Percentiles rank a stretch among this genome's conserved stretches.
Evolutionary conservation across 2,329 filamentous ascomycete species (phyloP).

Genomic region (Rugonectria rugulosa): DNA sequence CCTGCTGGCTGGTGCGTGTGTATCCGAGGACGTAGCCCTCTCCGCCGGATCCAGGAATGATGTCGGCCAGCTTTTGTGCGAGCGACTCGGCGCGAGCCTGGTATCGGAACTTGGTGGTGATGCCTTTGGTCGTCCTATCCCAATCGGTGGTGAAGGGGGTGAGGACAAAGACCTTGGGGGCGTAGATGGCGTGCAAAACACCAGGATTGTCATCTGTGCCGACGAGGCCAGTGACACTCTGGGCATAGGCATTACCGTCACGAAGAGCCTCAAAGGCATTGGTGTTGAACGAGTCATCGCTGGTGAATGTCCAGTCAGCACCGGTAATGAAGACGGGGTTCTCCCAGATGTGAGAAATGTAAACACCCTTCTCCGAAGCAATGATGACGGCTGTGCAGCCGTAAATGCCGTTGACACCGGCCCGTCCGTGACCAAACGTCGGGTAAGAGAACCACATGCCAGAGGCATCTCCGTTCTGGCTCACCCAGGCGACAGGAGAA

Average conservation of each 20-base stretch:
- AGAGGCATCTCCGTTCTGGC: conserved; percentile 17
- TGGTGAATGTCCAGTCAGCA: conserved; percentile 2
- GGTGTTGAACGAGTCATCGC: conserved; percentile 6
- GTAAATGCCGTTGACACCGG: conserved; percentile 33
- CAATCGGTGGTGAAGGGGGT: conserved; percentile 18
- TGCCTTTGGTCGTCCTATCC: neutral
- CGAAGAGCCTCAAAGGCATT: conserved; percentile 23
- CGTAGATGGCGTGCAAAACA: conserved; percentile 14
- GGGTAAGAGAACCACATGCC: conserved; percentile 23
- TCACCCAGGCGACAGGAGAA: conserved; percentile 20
- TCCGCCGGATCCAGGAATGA: conserved; percentile 22
- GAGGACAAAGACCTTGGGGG: conserved; percentile 26
- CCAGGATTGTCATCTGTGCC: conserved; percentile 17
- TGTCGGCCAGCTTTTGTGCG: neutral
- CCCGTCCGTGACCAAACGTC: conserved; percentile 1
- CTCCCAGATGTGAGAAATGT: conserved; percentile 36
- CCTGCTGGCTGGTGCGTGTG: conserved; percentile 1
- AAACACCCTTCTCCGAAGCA: conserved; percentile 23
- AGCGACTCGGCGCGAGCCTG: conserved; percentile 16
- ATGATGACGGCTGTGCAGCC: conserved; percentile 33
- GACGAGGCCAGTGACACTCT: conserved; percentile 15
- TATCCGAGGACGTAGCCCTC: conserved; percentile 19
- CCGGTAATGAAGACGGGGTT: conserved; percentile 24
- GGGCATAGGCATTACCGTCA: conserved; percentile 5
- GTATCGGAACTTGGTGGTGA: conserved; percentile 12